Percentiles rank a stretch among this genome's conserved stretches.
Conservation (phyloP, 2,329 filamentous ascomycete species). For the Xylaria sp. region DNA sequence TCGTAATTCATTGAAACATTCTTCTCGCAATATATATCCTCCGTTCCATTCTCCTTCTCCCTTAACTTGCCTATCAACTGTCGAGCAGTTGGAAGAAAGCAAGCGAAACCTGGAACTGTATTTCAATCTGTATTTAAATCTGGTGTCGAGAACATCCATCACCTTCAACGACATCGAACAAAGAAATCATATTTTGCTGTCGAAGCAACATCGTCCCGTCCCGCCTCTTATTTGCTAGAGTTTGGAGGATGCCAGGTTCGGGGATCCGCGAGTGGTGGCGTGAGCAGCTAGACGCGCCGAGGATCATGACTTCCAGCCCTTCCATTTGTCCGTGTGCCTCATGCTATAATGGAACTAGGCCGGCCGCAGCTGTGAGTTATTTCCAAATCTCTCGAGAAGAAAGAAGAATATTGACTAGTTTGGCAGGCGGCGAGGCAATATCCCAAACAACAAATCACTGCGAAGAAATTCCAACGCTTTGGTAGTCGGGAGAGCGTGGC, state of each 20-base stretch:
- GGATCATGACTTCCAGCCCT: slow-evolving; percentile 31
- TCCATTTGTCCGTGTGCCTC: slow-evolving; percentile 46
- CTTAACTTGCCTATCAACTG: neutral
- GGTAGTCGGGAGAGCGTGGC: slow-evolving; percentile 42
- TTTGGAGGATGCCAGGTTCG: slow-evolving; percentile 37
- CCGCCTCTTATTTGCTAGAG: neutral
- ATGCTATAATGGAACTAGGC: slow-evolving; percentile 44
- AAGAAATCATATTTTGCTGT: slow-evolving; percentile 3
- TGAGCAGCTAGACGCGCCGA: slow-evolving; percentile 41
- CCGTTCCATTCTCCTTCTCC: too few species aligned
- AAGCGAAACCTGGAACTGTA: neutral
- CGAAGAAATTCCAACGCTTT: slow-evolving; percentile 19
- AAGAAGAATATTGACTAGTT: slow-evolving; percentile 26
- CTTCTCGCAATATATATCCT: slow-evolving; percentile 14
- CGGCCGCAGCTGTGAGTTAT: slow-evolving; percentile 37
- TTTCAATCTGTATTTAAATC: slow-evolving; percentile 6
- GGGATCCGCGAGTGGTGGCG: slow-evolving; percentile 45
- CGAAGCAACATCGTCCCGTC: slow-evolving; percentile 7
- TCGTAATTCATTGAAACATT: neutral
- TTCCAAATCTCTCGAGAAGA: slow-evolving; percentile 14
- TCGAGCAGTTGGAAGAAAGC: neutral
- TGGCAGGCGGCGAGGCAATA: slow-evolving; percentile 23
- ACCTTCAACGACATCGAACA: neutral
- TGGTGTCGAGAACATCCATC: neutral
- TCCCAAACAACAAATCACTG: slow-evolving; percentile 13